These are phyloP conservation scores for Candida tibetensis DNA, from an alignment of 805 yeast species.

Conservation along the genomic window DNA sequence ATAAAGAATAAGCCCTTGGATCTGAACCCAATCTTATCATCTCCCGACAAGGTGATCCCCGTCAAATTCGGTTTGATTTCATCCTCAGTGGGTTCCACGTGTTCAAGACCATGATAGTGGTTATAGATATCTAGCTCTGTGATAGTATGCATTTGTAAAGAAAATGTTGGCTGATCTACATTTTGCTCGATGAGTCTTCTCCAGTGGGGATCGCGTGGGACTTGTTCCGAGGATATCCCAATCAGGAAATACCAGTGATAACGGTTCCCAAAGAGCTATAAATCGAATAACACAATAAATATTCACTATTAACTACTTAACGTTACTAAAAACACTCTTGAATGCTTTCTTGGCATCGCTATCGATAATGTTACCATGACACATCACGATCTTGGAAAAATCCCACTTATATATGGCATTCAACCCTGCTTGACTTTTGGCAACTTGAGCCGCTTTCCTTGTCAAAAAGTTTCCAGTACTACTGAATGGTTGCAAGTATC, in stretches of 20 bases:
- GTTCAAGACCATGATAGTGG: not conserved
- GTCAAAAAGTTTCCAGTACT: slow-evolving; percentile 31
- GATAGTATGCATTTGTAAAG: not conserved
- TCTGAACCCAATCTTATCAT: slow-evolving; percentile 32
- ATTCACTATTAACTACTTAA: not conserved
- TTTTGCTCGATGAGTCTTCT: too few species aligned
- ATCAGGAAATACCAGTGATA: not conserved
- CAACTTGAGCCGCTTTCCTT: slow-evolving; percentile 18
- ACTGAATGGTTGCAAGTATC: slow-evolving; percentile 42
- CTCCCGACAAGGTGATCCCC: slow-evolving; percentile 33
- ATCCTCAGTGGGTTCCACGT: slow-evolving; percentile 11
- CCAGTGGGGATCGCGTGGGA: too few species aligned
- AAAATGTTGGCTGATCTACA: too few species aligned
- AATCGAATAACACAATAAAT: not conserved
- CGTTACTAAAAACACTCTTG: slow-evolving; percentile 13
- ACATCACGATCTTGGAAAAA: slow-evolving; percentile 23
- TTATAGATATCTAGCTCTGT: not conserved
- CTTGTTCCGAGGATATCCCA: not conserved
- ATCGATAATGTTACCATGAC: slow-evolving; percentile 52
- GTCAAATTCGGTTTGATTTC: slow-evolving; percentile 38
- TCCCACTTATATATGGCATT: slow-evolving; percentile 23
- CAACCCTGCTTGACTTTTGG: slow-evolving; percentile 18
- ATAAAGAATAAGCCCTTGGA: slow-evolving; percentile 30
- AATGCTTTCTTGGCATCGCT: slow-evolving; percentile 30
- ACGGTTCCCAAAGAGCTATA: too few species aligned